These are phyloP conservation scores for Rhododendron simsii DNA, from an alignment of 148 eudicot genomes.

Conservation along the genomic window DNA sequence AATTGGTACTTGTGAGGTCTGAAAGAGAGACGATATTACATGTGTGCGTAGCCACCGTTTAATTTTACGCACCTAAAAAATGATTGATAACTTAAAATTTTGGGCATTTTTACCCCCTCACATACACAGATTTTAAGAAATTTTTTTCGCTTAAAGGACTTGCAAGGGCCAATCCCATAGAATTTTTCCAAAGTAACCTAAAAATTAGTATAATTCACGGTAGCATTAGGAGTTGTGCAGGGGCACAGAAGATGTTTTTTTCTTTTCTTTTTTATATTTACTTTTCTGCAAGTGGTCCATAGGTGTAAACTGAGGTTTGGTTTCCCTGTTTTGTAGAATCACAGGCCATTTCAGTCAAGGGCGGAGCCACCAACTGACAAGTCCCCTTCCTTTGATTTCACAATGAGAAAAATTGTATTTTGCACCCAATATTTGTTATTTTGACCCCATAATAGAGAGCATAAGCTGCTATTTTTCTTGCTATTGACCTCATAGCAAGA, in stretches of 20 bases:
- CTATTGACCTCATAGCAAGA: background rate
- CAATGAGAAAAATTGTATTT: background rate
- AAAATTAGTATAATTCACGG: background rate
- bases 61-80: no score
- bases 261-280: background rate
- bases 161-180: background rate
- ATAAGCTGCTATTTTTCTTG: background rate
- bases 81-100: no score
- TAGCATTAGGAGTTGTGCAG: background rate
- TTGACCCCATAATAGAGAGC: background rate
- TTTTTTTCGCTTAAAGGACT: background rate
- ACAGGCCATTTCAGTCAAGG: background rate
- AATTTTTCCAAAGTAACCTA: background rate
- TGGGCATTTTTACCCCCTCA: background rate
- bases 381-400: background rate
- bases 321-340: background rate
- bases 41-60: no score
- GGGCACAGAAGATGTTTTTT: background rate
- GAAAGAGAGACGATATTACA: no score
- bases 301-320: background rate
- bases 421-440: background rate
- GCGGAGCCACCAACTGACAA: background rate
- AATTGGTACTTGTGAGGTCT: no score
- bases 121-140: no score
- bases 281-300: background rate